Evolutionary conservation across 148 eudicot genomes (phyloP).

Genomic region (Polygonum aviculare): DNA sequence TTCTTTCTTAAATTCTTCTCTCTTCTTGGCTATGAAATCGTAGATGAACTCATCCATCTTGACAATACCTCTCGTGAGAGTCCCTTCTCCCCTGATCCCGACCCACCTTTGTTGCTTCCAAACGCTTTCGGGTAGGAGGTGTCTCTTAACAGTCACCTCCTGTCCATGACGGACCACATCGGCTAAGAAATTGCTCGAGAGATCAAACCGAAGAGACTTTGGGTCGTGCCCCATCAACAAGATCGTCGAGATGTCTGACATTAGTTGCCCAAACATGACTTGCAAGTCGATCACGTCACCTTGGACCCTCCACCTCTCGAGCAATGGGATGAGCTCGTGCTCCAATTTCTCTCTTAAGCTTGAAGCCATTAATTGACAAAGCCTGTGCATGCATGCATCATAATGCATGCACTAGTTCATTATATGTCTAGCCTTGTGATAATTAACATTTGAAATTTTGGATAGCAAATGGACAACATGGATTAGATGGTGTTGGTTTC

Average conservation of each 20-base stretch:
- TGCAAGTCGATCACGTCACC: conserved; percentile 38
- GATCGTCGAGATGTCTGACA: conserved; percentile 37
- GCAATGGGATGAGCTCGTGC: conserved; percentile 30
- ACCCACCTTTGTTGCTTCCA: conserved; percentile 56
- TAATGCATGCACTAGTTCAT: too few relatives aligned
- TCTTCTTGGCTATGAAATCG: conserved; percentile 24
- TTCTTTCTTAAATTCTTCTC: conserved; percentile 15
- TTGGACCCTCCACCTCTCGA: conserved; percentile 21
- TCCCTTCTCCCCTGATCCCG: conserved; percentile 40
- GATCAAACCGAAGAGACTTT: conserved; percentile 22
- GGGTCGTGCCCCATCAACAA: conserved; percentile 48
- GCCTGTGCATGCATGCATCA: conserved; percentile 3
- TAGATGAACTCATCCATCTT: conserved; percentile 32
- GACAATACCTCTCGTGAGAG: conserved; percentile 19
- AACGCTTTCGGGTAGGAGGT: conserved; percentile 29
- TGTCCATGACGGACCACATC: conserved; percentile 40
- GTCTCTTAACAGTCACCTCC: conserved; percentile 31
- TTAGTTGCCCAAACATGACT: conserved; percentile 44
- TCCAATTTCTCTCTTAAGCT: conserved; percentile 21
- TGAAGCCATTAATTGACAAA: background rate
- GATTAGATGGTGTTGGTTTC: too few relatives aligned
- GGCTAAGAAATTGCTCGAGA: conserved; percentile 25
- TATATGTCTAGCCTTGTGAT: too few relatives aligned
- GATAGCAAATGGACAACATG: too few relatives aligned
- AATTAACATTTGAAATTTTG: too few relatives aligned